Percentiles rank a stretch among this genome's conserved stretches.
phyloP scores from a whole-genome alignment of 441 rosid genomes.

The Corymbia calophylla region DNA sequence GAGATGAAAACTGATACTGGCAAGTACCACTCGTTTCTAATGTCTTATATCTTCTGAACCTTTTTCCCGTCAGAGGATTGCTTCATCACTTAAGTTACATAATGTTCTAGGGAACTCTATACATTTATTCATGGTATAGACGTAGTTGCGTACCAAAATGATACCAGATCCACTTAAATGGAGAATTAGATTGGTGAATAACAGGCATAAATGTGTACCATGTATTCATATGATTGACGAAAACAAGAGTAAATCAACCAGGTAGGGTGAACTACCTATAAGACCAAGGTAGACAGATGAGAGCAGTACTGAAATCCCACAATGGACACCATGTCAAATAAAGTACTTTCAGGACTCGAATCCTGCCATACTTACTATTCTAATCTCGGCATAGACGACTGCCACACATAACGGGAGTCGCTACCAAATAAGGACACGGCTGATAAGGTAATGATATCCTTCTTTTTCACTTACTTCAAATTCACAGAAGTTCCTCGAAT shows the following conservation, averaged over 20 bases:
- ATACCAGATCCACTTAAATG: not conserved
- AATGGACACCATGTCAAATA: not conserved
- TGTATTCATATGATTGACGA: not conserved
- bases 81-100: not conserved
- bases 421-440: too few relatives aligned
- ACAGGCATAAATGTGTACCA: not conserved
- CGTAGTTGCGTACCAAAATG: not conserved
- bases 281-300: not conserved
- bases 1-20: not conserved
- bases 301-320: not conserved
- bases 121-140: not conserved
- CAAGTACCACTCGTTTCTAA: not conserved
- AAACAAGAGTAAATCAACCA: not conserved
- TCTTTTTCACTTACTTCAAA: too few relatives aligned
- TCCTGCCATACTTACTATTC: not conserved
- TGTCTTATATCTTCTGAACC: not conserved
- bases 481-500: too few relatives aligned
- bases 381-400: not conserved
- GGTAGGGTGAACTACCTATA: not conserved
- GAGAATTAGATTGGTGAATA: not conserved
- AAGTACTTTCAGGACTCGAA: not conserved
- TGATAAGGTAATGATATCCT: too few relatives aligned
- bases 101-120: not conserved
- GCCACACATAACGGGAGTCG: not conserved
- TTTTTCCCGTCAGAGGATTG: not conserved